A percentile compares a stretch with the other conserved stretches of the same genome.
Conservation (phyloP, 2,329 filamentous ascomycete species). For the Aspergillus fischeri region DNA sequence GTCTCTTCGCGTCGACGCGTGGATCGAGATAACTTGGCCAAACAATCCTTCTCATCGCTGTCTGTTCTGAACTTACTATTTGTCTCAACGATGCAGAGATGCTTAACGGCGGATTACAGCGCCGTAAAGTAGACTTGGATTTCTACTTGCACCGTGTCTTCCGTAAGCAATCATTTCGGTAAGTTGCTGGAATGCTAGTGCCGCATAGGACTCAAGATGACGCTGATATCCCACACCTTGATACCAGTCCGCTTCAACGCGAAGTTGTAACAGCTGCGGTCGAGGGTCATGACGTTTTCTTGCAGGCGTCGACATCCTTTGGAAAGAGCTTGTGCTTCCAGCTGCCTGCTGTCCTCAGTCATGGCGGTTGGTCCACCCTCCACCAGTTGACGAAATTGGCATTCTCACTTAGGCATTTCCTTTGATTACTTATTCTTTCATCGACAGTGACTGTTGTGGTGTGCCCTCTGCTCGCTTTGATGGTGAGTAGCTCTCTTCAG, state of each 20-base stretch:
- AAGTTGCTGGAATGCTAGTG: slow-evolving; percentile 12
- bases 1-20: slow-evolving; percentile 7
- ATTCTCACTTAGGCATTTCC: slow-evolving; percentile 6
- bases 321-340: slow-evolving; percentile 94
- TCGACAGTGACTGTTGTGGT: slow-evolving; percentile 77
- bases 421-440: slow-evolving; percentile 10
- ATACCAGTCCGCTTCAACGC: slow-evolving; percentile 68
- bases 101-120: slow-evolving; percentile 20
- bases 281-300: slow-evolving; percentile 81
- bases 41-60: background rate
- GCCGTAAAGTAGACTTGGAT: slow-evolving; percentile 57
- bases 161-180: slow-evolving; percentile 70
- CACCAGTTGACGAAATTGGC: background rate
- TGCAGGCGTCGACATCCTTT: slow-evolving; percentile 73
- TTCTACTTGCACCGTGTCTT: slow-evolving; percentile 72
- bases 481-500: slow-evolving; percentile 52
- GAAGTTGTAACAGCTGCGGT: slow-evolving; percentile 83
- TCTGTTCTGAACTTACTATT: background rate
- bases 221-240: background rate
- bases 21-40: background rate
- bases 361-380: slow-evolving; percentile 62
- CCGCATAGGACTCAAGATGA: slow-evolving; percentile 1
- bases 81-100: slow-evolving; percentile 25
- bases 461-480: slow-evolving; percentile 81
- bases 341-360: slow-evolving; percentile 79